phyloP scores from a whole-genome alignment of 1,139 yeast species.

The Sugiyamaella paludigena region DNA sequence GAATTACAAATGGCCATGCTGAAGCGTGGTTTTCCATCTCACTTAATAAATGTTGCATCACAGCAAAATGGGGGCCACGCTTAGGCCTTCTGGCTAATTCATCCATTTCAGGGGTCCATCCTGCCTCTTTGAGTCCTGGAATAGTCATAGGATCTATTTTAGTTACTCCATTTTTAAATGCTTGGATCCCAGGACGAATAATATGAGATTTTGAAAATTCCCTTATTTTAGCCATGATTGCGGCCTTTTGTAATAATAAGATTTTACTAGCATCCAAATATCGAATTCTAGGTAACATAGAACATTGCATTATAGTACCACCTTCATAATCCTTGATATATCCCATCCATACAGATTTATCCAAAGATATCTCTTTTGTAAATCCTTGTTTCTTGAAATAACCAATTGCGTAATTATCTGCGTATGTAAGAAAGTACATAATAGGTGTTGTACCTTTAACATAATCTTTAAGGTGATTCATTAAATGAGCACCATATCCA shows the following conservation, averaged over 20 bases:
- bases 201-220: constrained; percentile 76
- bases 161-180: constrained; percentile 48
- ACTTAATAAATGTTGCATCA: constrained; percentile 81
- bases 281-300: constrained; percentile 84
- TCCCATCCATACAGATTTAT: constrained; percentile 93
- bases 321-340: constrained; percentile 98
- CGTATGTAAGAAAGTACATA: constrained; percentile 87
- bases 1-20: constrained; percentile 97
- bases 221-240: constrained; percentile 79
- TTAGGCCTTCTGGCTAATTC: constrained; percentile 93
- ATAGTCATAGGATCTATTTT: constrained; percentile 67
- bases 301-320: constrained; percentile 96
- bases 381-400: constrained; percentile 97
- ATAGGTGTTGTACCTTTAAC: constrained; percentile 87
- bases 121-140: constrained; percentile 88
- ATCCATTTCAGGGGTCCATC: constrained; percentile 99
- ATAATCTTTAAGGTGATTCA: constrained; percentile 96
- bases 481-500: constrained; percentile 97
- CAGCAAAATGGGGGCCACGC: constrained; percentile 90
- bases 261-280: constrained; percentile 89
- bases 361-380: constrained; percentile 87
- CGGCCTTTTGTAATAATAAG: constrained; percentile 82
- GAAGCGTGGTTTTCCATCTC: constrained; percentile 94
- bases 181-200: constrained; percentile 75
- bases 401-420: constrained; percentile 98